Evolutionary conservation across 306 rosid genomes (phyloP).

Genomic region (Acacia confusa): DNA sequence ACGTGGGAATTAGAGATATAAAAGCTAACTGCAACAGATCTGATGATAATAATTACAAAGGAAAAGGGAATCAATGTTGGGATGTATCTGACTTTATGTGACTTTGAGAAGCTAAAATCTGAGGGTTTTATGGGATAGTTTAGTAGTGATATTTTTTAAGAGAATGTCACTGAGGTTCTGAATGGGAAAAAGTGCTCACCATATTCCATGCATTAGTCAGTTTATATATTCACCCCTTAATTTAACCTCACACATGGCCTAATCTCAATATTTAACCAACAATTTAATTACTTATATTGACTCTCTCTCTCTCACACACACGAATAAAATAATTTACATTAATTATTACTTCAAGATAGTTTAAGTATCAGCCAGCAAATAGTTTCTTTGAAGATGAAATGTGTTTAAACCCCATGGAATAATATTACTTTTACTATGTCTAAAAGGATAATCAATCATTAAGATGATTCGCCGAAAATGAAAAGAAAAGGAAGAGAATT

Average conservation of each 20-base stretch:
- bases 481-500: neutral
- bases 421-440: neutral
- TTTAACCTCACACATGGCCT: conserved; percentile 37
- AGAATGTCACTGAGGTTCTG: conserved; percentile 79
- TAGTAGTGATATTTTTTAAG: conserved; percentile 48
- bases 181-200: conserved; percentile 61
- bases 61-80: conserved; percentile 96
- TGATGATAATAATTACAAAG: conserved; percentile 67
- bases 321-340: neutral
- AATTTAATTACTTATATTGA: conserved; percentile 25
- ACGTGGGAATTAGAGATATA: conserved; percentile 27
- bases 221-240: conserved; percentile 37
- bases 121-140: conserved; percentile 46
- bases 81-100: conserved; percentile 80
- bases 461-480: neutral
- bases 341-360: neutral
- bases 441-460: neutral
- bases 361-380: neutral
- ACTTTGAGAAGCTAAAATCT: conserved; percentile 56
- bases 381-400: neutral
- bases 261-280: conserved; percentile 30
- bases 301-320: conserved; percentile 30
- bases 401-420: neutral
- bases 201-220: conserved; percentile 61
- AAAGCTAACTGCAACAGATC: conserved; percentile 44